Conservation (phyloP, 192 early-diverging fungal genomes). For the Coemansia sp. region DNA sequence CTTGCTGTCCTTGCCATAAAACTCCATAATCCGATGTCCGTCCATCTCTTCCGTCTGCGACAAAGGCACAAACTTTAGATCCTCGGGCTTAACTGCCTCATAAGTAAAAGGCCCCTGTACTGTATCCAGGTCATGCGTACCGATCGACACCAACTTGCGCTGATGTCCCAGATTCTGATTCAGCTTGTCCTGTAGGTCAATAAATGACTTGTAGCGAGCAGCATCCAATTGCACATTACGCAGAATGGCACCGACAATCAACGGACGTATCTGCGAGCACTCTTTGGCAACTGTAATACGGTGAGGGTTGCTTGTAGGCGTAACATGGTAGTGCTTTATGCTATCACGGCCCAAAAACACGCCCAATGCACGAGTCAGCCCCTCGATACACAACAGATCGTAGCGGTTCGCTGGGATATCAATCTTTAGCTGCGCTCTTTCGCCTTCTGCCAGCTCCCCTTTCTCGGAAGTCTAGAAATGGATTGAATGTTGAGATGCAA, state of each 20-base stretch:
- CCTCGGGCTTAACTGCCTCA: slow-evolving; percentile 83
- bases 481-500: neutral
- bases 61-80: slow-evolving; percentile 91
- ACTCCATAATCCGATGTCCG: slow-evolving; percentile 83
- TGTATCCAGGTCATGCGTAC: slow-evolving; percentile 97
- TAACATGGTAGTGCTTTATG: slow-evolving; percentile 32
- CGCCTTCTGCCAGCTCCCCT: slow-evolving; percentile 39
- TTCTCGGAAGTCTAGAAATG: slow-evolving; percentile 33
- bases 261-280: slow-evolving; percentile 81
- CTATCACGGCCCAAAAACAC: slow-evolving; percentile 73
- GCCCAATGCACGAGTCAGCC: slow-evolving; percentile 83
- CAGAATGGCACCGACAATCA: slow-evolving; percentile 85
- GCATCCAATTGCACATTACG: slow-evolving; percentile 81
- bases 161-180: slow-evolving; percentile 96
- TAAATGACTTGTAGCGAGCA: slow-evolving; percentile 89
- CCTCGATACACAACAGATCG: slow-evolving; percentile 96
- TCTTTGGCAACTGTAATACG: slow-evolving; percentile 51
- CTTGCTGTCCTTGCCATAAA: slow-evolving; percentile 84
- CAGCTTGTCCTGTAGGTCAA: slow-evolving; percentile 98
- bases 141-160: slow-evolving; percentile 92
- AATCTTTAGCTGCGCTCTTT: slow-evolving; percentile 86
- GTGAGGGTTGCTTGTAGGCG: slow-evolving; percentile 20
- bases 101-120: slow-evolving; percentile 93
- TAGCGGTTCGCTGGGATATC: slow-evolving; percentile 99
- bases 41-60: slow-evolving; percentile 87